phyloP scores from a whole-genome alignment of 495 filamentous ascomycete genomes.

The Neurospora africana region DNA sequence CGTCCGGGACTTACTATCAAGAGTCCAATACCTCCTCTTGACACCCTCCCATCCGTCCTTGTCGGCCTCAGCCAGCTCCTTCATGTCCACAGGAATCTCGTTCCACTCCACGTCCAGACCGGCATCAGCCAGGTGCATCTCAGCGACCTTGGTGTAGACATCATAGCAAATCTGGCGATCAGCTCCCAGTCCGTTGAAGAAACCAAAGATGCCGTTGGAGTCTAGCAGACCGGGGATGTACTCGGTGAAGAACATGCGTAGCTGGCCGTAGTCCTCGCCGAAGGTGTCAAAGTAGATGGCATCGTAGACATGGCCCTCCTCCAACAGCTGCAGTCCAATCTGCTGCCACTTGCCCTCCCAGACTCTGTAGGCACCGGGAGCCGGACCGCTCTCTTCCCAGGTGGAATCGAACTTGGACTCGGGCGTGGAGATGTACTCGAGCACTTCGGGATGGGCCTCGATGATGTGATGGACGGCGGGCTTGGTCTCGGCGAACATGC shows the following conservation, averaged over 20 bases:
- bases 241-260: slow-evolving; percentile 82
- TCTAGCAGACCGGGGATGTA: slow-evolving; percentile 70
- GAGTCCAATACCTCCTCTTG: slow-evolving; percentile 74
- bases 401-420: slow-evolving; percentile 33
- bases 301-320: slow-evolving; percentile 65
- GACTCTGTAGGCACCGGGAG: slow-evolving; percentile 34
- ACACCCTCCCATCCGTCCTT: slow-evolving; percentile 76
- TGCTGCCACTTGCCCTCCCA: slow-evolving; percentile 71
- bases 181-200: slow-evolving; percentile 93
- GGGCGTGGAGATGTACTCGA: slow-evolving; percentile 49
- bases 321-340: slow-evolving; percentile 58
- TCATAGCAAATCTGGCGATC: slow-evolving; percentile 90
- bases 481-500: slow-evolving; percentile 60
- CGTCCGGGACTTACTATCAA: slow-evolving; percentile 45
- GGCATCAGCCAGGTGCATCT: slow-evolving; percentile 85
- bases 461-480: slow-evolving; percentile 73
- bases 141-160: slow-evolving; percentile 85
- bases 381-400: slow-evolving; percentile 33
- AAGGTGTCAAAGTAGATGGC: slow-evolving; percentile 98
- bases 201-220: slow-evolving; percentile 66
- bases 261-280: slow-evolving; percentile 78
- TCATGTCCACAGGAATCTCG: slow-evolving; percentile 59
- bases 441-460: slow-evolving; percentile 80
- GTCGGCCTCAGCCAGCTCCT: slow-evolving; percentile 35
- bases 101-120: slow-evolving; percentile 87